Evolutionary conservation across 2,329 filamentous ascomycete genomes (phyloP).

Genomic region (Teratosphaeria viscida): DNA sequence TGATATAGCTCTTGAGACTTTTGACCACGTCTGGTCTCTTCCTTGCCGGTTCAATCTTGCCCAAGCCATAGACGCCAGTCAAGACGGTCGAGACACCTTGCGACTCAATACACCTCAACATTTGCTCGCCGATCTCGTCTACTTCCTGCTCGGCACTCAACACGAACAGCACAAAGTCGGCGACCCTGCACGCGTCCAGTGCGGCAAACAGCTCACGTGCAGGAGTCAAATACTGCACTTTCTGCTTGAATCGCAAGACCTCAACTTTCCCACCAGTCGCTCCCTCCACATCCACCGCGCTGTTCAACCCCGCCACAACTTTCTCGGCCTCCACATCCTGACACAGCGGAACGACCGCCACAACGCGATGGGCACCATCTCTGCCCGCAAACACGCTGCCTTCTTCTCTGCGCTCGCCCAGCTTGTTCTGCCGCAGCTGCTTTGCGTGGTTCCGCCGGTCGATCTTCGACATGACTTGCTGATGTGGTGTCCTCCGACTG

Average conservation of each 20-base stretch:
- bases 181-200: conserved; percentile 74
- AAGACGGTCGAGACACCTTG: conserved; percentile 93
- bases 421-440: conserved; percentile 75
- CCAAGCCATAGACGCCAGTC: conserved; percentile 62
- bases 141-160: conserved; percentile 76
- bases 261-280: conserved; percentile 45
- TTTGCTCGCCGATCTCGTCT: conserved; percentile 71
- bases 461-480: conserved; percentile 95
- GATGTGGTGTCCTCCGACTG: conserved; percentile 73
- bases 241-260: conserved; percentile 91
- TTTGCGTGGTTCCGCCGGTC: conserved; percentile 91
- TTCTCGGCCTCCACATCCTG: conserved; percentile 55
- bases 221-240: conserved; percentile 71
- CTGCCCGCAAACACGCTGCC: conserved; percentile 74
- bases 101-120: conserved; percentile 78
- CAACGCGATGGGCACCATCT: conserved; percentile 76
- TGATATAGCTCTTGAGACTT: conserved; percentile 85
- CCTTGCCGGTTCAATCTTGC: conserved; percentile 69
- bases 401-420: conserved; percentile 70
- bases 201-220: conserved; percentile 64
- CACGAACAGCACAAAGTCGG: conserved; percentile 84
- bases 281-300: conserved; percentile 65
- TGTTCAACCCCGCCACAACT: conserved; percentile 61
- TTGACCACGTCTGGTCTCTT: conserved; percentile 63
- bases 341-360: conserved; percentile 79